These are phyloP conservation scores for Acaromyces ingoldii DNA, from an alignment of 1,284 basidiomycete genomes.

Conservation along the genomic window DNA sequence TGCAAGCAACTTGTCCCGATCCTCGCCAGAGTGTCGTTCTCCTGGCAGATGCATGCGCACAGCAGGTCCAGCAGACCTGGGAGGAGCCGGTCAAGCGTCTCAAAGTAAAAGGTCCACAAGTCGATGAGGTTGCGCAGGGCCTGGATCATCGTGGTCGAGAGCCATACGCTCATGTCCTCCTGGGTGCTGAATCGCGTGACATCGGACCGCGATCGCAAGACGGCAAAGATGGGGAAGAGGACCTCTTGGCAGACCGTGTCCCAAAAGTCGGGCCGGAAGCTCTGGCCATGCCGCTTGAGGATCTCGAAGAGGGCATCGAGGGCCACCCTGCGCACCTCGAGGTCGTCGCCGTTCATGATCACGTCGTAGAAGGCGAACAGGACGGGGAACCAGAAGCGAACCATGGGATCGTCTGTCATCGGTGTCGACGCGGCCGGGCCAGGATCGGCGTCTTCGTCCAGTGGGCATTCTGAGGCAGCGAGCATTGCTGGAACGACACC, in stretches of 20 bases:
- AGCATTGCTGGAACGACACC: conserved; percentile 80
- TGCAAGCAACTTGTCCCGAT: conserved; percentile 98
- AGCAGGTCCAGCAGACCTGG: conserved; percentile 88
- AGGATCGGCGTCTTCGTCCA: conserved; percentile 27
- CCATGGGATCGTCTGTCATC: conserved; percentile 39
- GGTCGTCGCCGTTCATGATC: conserved; percentile 98
- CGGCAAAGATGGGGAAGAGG: conserved; percentile 96
- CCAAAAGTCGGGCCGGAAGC: conserved; percentile 92
- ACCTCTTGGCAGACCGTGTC: conserved; percentile 94
- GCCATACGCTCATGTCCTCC: conserved; percentile 99
- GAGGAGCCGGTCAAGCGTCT: conserved; percentile 79
- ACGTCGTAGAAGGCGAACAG: conserved; percentile 97
- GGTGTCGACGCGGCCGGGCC: conserved; percentile 31
- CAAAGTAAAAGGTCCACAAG: conserved; percentile 93
- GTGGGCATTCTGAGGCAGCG: conserved; percentile 31
- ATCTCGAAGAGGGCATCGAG: conserved; percentile 92
- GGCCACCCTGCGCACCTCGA: conserved; percentile 82
- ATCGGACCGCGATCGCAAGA: conserved; percentile 75
- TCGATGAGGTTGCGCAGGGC: conserved; percentile 92
- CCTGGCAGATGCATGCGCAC: conserved; percentile 95
- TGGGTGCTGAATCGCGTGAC: conserved; percentile 87
- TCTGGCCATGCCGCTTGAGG: conserved; percentile 79
- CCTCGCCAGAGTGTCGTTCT: conserved; percentile 81
- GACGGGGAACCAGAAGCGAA: conserved; percentile 85
- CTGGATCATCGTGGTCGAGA: conserved; percentile 98